A percentile compares a stretch with the other conserved stretches of the same genome.
phyloP scores from a whole-genome alignment of 2,329 filamentous ascomycete genomes.

The Cercospora zeina region DNA sequence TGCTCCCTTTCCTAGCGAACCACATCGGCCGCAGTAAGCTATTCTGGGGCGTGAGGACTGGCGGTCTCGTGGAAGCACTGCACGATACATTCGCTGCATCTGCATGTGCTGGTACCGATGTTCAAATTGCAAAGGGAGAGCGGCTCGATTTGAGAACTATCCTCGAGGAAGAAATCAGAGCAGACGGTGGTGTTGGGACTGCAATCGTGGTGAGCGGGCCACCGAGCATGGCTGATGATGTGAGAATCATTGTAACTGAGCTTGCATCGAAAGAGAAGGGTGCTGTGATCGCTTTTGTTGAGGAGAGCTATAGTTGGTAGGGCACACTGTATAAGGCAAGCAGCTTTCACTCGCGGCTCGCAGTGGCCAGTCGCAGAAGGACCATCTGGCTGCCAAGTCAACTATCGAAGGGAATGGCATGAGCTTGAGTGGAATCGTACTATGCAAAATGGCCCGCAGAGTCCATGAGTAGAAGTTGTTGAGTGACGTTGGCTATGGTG shows the following conservation, averaged over 20 bases:
- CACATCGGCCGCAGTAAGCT: conserved; percentile 44
- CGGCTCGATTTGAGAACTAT: conserved; percentile 41
- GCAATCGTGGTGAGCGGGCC: conserved; percentile 50
- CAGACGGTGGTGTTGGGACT: conserved; percentile 36
- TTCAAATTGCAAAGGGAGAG: conserved; percentile 40
- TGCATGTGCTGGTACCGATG: conserved; percentile 41
- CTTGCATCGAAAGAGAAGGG: conserved; percentile 33
- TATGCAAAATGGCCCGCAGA: too few relatives aligned
- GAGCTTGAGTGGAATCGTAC: too few relatives aligned
- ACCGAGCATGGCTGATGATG: conserved; percentile 46
- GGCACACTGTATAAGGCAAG: not conserved
- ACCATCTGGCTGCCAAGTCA: not conserved
- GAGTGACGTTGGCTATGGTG: too few relatives aligned
- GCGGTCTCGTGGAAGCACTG: conserved; percentile 34
- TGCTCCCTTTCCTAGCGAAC: conserved; percentile 42
- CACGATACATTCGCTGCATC: conserved; percentile 8
- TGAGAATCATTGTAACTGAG: conserved; percentile 32
- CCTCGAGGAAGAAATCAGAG: conserved; percentile 38
- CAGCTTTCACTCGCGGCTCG: not conserved
- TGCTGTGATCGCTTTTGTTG: conserved; percentile 26
- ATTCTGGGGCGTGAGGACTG: conserved; percentile 40
- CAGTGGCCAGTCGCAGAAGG: not conserved
- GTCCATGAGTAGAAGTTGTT: too few relatives aligned
- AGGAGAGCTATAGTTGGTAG: conserved; percentile 32
- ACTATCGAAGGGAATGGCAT: not conserved